Evolutionary conservation across 1,139 yeast species (phyloP).

Genomic region (Debaryomyces singareniensis): DNA sequence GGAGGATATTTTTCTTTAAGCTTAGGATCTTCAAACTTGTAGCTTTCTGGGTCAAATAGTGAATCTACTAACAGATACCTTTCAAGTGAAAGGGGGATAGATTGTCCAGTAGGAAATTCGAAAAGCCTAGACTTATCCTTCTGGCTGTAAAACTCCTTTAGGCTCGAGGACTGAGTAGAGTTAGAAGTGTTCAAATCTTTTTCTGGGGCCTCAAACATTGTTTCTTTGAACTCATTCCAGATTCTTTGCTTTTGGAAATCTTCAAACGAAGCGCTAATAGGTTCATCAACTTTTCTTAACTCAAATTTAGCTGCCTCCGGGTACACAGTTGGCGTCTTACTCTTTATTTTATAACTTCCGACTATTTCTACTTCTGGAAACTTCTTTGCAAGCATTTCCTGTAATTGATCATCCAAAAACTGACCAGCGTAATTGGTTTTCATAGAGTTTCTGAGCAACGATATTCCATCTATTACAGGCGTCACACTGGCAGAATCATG

Average conservation of each 20-base stretch:
- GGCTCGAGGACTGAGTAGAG: slow-evolving; percentile 11
- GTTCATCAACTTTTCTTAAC: slow-evolving; percentile 20
- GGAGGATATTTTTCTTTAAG: slow-evolving; percentile 24
- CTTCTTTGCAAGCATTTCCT: slow-evolving; percentile 18
- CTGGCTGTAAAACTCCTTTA: slow-evolving; percentile 24
- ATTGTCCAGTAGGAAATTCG: slow-evolving; percentile 72
- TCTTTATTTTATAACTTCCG: slow-evolving; percentile 24
- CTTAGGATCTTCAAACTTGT: slow-evolving; percentile 22
- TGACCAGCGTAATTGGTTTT: slow-evolving; percentile 64
- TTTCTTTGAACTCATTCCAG: slow-evolving; percentile 62
- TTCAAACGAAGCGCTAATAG: slow-evolving; percentile 34
- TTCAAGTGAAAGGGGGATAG: slow-evolving; percentile 40
- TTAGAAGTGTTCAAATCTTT: slow-evolving; percentile 20
- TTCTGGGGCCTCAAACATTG: slow-evolving; percentile 52
- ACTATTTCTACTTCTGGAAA: slow-evolving; percentile 11
- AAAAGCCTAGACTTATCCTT: slow-evolving; percentile 46
- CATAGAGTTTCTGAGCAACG: slow-evolving; percentile 65
- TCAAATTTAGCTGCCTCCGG: slow-evolving; percentile 30
- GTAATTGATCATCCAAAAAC: slow-evolving; percentile 44
- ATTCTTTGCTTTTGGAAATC: slow-evolving; percentile 26
- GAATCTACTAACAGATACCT: slow-evolving; percentile 69
- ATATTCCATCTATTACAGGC: slow-evolving; percentile 92
- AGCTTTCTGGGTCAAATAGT: slow-evolving; percentile 57
- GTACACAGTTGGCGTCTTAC: slow-evolving; percentile 26
- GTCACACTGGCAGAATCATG: slow-evolving; percentile 79